Evolutionary conservation across 2,329 filamentous ascomycete genomes (phyloP), one percentile per base, ranked within the genome.

Genomic region (Fusarium sp.): DNA sequence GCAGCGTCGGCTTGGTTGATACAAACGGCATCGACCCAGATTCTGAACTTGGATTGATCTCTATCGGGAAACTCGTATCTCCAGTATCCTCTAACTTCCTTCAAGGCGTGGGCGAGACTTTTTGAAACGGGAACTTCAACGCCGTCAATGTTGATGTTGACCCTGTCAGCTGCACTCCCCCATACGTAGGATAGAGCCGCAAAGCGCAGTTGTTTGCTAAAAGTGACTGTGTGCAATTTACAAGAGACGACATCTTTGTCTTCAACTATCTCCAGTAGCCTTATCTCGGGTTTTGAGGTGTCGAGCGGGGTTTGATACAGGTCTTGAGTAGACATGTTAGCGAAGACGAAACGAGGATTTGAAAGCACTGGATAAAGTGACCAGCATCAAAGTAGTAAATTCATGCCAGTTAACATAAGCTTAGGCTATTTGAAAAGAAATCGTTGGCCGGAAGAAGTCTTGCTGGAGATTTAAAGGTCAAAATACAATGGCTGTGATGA

Each of bases 21-120:
- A 0, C 49, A 66, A 8, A 67, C 18, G 1, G 64, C 62, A 7
- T 66, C 64, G 11, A 67, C 47, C 64, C 62, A 67, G 3, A 67
- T 66, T 35, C 31, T 51, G 7, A 62, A 62, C 4, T 56, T 12
- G 6, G 58, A 44, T 17, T 65, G 64, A 11, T 65, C 42, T 24
- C 38, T 51, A 8, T 67, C 15, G 10, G 44, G 38, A 15, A 49
- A 66, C 0, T 35, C 62, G 7, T n/a, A 67, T 20, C 9, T 7
- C 58, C 48, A 62, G 10, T 57, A 57, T 5, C 54, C 54, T n/a
- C 38, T 6, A 10, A 31, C 49, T 13, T 49, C 31, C 1, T 59
- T 67, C 33, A 59, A 22, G 0, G 60, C 10, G 3, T 11, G 4
- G 6, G 48, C 31, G 10, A 61, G 44, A 8, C 28, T 10, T 31